These are phyloP conservation scores for Plenodomus tracheiphilus DNA, from an alignment of 2,329 filamentous ascomycete species.

Conservation along the genomic window DNA sequence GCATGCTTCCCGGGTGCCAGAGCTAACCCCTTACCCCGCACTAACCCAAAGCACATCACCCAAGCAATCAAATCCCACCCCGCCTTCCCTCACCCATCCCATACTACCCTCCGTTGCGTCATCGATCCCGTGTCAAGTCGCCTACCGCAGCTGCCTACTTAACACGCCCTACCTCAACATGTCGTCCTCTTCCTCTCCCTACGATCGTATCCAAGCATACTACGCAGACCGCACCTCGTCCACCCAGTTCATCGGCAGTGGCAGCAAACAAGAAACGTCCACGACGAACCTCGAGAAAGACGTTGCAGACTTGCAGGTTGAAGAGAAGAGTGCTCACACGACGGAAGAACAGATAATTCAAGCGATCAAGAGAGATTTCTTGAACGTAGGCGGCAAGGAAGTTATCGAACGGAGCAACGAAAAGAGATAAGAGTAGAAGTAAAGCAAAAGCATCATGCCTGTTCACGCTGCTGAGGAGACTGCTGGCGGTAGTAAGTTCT, in stretches of 20 bases:
- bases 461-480: slow-evolving; percentile 48
- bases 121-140: not conserved
- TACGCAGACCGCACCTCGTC: slow-evolving; percentile 2
- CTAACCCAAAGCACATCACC: not conserved
- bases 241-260: slow-evolving; percentile 1
- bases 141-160: slow-evolving; percentile 24
- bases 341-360: slow-evolving; percentile 4
- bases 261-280: not conserved
- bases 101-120: not conserved
- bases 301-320: slow-evolving; percentile 9
- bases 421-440: slow-evolving; percentile 7
- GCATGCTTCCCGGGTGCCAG: not conserved
- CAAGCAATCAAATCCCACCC: not conserved
- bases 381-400: slow-evolving; percentile 11
- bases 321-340: not conserved
- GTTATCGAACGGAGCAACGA: slow-evolving; percentile 1
- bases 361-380: slow-evolving; percentile 9
- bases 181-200: slow-evolving; percentile 6
- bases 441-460: slow-evolving; percentile 43
- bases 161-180: slow-evolving; percentile 11
- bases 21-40: not conserved
- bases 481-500: slow-evolving; percentile 43
- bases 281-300: slow-evolving; percentile 8
- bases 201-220: slow-evolving; percentile 11
- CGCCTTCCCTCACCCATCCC: not conserved